Conservation (phyloP, 768 basidiomycete genomes). For the Tylopilus subfusipes region DNA sequence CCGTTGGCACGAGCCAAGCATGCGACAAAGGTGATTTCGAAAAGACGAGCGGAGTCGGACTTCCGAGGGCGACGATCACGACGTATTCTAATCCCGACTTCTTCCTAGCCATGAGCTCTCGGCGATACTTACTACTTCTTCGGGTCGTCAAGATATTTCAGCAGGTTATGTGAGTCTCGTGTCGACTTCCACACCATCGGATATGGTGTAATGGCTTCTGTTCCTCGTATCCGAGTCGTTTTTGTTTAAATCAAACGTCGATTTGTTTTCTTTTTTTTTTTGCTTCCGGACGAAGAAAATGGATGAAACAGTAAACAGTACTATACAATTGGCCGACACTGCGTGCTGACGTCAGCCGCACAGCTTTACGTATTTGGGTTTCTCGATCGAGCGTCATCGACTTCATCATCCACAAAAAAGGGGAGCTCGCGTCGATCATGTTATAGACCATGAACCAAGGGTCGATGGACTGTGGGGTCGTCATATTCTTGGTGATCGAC, state of each 20-base stretch:
- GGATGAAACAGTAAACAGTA: neutral
- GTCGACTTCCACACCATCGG: conserved; percentile 17
- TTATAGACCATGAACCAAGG: no score
- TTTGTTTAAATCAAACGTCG: neutral
- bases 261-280: no score
- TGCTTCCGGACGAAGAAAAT: neutral
- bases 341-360: neutral
- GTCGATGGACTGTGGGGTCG: no score
- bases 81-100: neutral
- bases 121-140: neutral
- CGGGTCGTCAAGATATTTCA: no score
- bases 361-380: neutral
- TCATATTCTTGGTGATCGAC: no score
- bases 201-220: conserved; percentile 61
- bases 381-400: no score
- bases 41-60: neutral
- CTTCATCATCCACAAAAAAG: no score
- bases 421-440: no score
- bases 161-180: neutral
- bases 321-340: no score
- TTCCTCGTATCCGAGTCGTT: conserved; percentile 30
- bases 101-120: no score
- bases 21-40: neutral
- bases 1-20: conserved; percentile 6
- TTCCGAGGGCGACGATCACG: neutral